These are phyloP conservation scores for Alopecurus myosuroides DNA, from an alignment of 176 grass and related monocot genomes.

Conservation along the genomic window DNA sequence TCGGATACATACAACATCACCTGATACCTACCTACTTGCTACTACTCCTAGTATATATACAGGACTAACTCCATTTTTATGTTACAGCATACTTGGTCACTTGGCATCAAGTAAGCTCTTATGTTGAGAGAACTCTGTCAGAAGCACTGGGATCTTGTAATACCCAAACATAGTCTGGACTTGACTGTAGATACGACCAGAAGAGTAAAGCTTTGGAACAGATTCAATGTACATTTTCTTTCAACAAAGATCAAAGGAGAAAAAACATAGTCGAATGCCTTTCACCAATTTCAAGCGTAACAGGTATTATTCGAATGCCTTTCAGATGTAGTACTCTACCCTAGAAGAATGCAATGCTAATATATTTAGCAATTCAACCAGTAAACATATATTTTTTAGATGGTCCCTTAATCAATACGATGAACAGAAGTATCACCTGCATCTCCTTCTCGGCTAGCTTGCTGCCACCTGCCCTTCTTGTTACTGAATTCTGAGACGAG, in stretches of 20 bases:
- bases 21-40: too few relatives aligned
- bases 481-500: slow-evolving; percentile 63
- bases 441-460: slow-evolving; percentile 64
- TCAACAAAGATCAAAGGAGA: slow-evolving; percentile 89
- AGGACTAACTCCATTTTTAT: too few relatives aligned
- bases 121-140: slow-evolving; percentile 92
- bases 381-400: not conserved
- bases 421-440: slow-evolving; percentile 47
- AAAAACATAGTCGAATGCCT: slow-evolving; percentile 64
- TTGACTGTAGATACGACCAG: slow-evolving; percentile 83
- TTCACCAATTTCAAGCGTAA: slow-evolving; percentile 72
- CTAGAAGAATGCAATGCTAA: slow-evolving; percentile 35
- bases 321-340: slow-evolving; percentile 79
- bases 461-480: slow-evolving; percentile 75
- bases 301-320: slow-evolving; percentile 70
- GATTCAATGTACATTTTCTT: slow-evolving; percentile 71
- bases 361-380: slow-evolving; percentile 7
- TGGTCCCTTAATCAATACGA: not conserved
- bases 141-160: slow-evolving; percentile 90
- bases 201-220: slow-evolving; percentile 88
- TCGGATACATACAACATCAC: too few relatives aligned
- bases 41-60: too few relatives aligned
- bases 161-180: slow-evolving; percentile 74
- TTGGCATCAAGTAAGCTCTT: slow-evolving; percentile 40
- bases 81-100: too few relatives aligned